phyloP scores from a whole-genome alignment of 108 stramenopile genomes.

The Cyclotella choctawhatcheeana region DNA sequence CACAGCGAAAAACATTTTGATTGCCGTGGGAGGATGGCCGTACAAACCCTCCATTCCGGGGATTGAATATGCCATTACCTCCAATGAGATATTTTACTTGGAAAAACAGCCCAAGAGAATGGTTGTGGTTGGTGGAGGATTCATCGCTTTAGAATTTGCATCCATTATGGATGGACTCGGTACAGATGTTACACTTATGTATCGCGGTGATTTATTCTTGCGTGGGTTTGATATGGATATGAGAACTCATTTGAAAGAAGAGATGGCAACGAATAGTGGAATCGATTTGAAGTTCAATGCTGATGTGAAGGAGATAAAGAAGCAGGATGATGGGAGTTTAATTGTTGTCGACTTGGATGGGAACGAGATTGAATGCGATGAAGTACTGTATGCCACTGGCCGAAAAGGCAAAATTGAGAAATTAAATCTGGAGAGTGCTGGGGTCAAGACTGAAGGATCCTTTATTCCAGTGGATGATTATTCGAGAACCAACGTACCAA shows the following conservation, averaged over 20 bases:
- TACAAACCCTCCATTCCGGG: constrained; percentile 76
- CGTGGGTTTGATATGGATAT: constrained; percentile 84
- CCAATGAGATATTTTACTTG: constrained; percentile 87
- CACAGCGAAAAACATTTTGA: constrained; percentile 78
- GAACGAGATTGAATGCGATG: constrained; percentile 65
- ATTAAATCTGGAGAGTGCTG: constrained; percentile 70
- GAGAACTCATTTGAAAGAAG: constrained; percentile 63
- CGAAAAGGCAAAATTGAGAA: constrained; percentile 68
- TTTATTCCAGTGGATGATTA: constrained; percentile 68
- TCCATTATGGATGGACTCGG: constrained; percentile 88
- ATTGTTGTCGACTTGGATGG: constrained; percentile 68
- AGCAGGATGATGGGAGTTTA: constrained; percentile 55
- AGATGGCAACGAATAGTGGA: constrained; percentile 63
- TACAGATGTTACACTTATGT: constrained; percentile 82
- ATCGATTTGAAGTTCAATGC: constrained; percentile 74
- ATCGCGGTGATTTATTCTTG: constrained; percentile 68
- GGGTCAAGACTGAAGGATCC: constrained; percentile 45
- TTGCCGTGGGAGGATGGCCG: constrained; percentile 89
- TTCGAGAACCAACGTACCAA: constrained; percentile 62
- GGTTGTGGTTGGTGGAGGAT: constrained; percentile 91
- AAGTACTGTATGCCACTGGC: constrained; percentile 78
- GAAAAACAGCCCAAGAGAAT: constrained; percentile 82
- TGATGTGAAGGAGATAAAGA: constrained; percentile 63
- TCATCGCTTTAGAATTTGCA: constrained; percentile 93
- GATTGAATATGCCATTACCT: constrained; percentile 81